phyloP scores from a whole-genome alignment of 768 basidiomycete genomes.

The Pleurotus pulmonarius region DNA sequence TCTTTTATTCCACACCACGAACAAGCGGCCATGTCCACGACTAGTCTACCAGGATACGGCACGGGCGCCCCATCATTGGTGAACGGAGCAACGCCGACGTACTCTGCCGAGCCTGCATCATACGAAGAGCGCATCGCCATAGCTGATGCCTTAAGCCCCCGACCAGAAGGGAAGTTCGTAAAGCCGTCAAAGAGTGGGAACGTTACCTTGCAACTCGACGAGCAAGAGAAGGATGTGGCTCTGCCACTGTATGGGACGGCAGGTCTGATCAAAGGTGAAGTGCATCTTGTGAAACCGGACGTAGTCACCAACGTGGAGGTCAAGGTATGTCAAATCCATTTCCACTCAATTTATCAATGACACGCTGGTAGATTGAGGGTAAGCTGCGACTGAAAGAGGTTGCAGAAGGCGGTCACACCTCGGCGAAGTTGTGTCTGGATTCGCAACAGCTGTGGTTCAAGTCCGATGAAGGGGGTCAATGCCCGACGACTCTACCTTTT shows the following conservation, averaged over 20 bases:
- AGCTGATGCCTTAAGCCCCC: conserved; percentile 30
- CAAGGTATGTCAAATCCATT: conserved; percentile 21
- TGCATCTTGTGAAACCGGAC: conserved; percentile 54
- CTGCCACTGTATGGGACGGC: conserved; percentile 59
- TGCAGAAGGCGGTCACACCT: conserved; percentile 60
- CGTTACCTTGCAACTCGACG: conserved; percentile 44
- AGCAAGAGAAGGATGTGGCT: conserved; percentile 45
- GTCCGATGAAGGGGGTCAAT: conserved; percentile 34
- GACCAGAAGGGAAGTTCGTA: conserved; percentile 46
- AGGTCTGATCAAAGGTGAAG: conserved; percentile 47
- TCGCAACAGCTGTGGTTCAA: conserved; percentile 57
- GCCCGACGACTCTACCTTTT: conserved; percentile 54
- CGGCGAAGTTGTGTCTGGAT: conserved; percentile 47
- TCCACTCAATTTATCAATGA: neutral
- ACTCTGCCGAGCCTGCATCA: conserved; percentile 48
- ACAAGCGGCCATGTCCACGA: conserved; percentile 43
- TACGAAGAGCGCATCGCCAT: conserved; percentile 43
- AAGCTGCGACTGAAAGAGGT: conserved; percentile 55
- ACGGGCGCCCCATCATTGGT: conserved; percentile 23
- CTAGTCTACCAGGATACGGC: conserved; percentile 49
- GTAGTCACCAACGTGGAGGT: conserved; percentile 59
- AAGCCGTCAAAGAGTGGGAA: conserved; percentile 58
- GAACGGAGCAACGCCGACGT: conserved; percentile 38
- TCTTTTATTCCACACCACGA: too few relatives aligned
- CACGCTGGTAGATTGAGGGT: conserved; percentile 52